Evolutionary conservation across 2,329 filamentous ascomycete genomes (phyloP).

Genomic region (Aureobasidium namibiae): DNA sequence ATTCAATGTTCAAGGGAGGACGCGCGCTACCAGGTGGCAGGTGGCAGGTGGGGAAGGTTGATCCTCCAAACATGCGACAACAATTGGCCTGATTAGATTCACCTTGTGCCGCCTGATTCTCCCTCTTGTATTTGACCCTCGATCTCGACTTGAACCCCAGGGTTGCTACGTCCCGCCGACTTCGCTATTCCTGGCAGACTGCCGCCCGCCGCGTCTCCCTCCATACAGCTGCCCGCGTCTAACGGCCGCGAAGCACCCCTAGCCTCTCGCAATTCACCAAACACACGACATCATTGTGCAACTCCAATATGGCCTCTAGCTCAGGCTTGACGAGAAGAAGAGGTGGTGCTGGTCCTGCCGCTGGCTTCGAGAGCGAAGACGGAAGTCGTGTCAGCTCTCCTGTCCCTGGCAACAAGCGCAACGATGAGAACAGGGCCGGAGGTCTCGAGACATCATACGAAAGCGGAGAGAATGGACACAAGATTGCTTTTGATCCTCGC

Average conservation of each 20-base stretch:
- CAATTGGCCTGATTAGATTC: conserved; percentile 3
- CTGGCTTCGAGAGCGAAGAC: conserved; percentile 52
- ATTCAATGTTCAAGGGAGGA: not conserved
- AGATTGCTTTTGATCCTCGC: conserved; percentile 94
- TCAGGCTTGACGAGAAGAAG: conserved; percentile 65
- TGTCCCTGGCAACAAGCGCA: conserved; percentile 47
- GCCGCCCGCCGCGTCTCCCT: not conserved
- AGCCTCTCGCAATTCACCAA: not conserved
- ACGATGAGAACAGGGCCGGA: conserved; percentile 24
- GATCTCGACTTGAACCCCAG: not conserved
- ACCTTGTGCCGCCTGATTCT: not conserved
- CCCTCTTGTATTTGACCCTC: not conserved
- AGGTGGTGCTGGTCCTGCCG: conserved; percentile 47
- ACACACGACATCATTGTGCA: not conserved
- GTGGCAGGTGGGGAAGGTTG: not conserved
- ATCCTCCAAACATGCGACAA: conserved; percentile 9
- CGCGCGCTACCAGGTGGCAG: not conserved
- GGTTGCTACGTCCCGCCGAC: not conserved
- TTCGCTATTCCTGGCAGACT: not conserved
- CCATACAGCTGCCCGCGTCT: conserved; percentile 3
- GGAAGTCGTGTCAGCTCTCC: conserved; percentile 60
- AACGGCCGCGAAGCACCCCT: conserved; percentile 7
- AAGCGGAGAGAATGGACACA: conserved; percentile 88
- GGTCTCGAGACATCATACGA: conserved; percentile 76
- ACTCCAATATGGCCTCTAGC: conserved; percentile 50